Evolutionary conservation across 768 basidiomycete species (phyloP).

Genomic region (Trametes villosa): DNA sequence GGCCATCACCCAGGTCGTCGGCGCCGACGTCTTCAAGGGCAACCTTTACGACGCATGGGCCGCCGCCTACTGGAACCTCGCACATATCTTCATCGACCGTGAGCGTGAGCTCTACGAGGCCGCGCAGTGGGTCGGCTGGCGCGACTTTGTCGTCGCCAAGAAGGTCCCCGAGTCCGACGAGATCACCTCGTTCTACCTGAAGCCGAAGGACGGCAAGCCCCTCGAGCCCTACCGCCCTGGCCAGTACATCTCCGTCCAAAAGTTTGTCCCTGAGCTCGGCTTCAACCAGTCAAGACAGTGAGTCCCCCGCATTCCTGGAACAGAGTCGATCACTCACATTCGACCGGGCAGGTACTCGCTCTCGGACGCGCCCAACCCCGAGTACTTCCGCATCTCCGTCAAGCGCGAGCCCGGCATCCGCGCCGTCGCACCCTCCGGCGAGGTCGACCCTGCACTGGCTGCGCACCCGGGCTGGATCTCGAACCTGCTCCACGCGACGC

Average conservation of each 20-base stretch:
- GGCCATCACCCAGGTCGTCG: constrained; percentile 29
- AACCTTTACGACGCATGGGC: constrained; percentile 30
- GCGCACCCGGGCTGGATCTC: constrained; percentile 31
- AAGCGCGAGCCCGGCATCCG: constrained; percentile 28
- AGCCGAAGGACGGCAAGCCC: constrained; percentile 25
- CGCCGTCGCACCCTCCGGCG: constrained; percentile 14
- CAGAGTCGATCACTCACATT: not conserved
- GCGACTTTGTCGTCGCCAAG: constrained; percentile 26
- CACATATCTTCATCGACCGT: constrained; percentile 29
- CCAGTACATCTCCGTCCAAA: constrained; percentile 31
- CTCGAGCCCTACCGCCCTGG: constrained; percentile 25
- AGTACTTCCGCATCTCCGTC: constrained; percentile 32
- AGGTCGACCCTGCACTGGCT: constrained; percentile 16
- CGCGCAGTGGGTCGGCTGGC: constrained; percentile 28
- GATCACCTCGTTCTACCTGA: constrained; percentile 31
- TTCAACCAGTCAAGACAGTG: constrained; percentile 28
- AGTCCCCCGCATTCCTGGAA: not conserved
- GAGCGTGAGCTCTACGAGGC: constrained; percentile 28
- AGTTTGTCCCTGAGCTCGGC: constrained; percentile 27
- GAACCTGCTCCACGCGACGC: constrained; percentile 30
- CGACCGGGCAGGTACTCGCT: constrained; percentile 26
- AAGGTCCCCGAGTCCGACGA: constrained; percentile 27
- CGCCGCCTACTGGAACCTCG: constrained; percentile 32
- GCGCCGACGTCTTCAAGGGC: constrained; percentile 25
- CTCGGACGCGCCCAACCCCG: constrained; percentile 26